Evolutionary conservation across 305 asterid species (phyloP), one percentile per base, ranked within the genome.

Genomic region (Plantago coronopus): DNA sequence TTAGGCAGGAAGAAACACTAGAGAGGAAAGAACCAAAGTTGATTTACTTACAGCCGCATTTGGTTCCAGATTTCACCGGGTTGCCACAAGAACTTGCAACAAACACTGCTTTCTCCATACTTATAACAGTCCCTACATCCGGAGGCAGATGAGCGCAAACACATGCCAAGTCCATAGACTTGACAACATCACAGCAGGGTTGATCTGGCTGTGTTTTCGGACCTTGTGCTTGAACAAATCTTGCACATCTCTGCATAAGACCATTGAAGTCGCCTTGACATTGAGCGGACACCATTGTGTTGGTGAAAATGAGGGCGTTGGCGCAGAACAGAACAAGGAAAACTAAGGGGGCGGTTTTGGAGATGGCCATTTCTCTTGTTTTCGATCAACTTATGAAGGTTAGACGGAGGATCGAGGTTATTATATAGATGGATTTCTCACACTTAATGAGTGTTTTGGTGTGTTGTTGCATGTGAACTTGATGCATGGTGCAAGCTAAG

Each of bases 201-300:
- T 53, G 69, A 49, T 90, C 79, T 27, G 91, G 96, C 15, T 15
- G 44, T 5, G 23, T 20, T 22, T 54, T 25, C 0, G 91, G 94
- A 0, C 94, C 87, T 6, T 60, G 2, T 45, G 49, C 81, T 15
- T 75, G 83, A 10, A 87, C 96, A 27, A 57, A 87, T 38, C 46
- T 70, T 0, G 88, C 76, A 59, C 94, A 87, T 55, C 82, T 75
- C n/a, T 78, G 70, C 0, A 84, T 57, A 0, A 84, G 85, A 9
- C 88, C 91, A 56, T 76, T 76, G 38, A 87, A 63, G 19, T 85
- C 76, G 2, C 94, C 96, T 65, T 67, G 73, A 66, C 95, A 87
- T 65, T 87, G 88, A 11, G 79, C 86, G 13, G 57, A 66, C 11
- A 58, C 86, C 17, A 54, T 22, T 47, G 43, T 60, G 45, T 14